These are phyloP conservation scores for Aureobasidium melanogenum DNA, from an alignment of 2,329 filamentous ascomycete species.

Conservation along the genomic window DNA sequence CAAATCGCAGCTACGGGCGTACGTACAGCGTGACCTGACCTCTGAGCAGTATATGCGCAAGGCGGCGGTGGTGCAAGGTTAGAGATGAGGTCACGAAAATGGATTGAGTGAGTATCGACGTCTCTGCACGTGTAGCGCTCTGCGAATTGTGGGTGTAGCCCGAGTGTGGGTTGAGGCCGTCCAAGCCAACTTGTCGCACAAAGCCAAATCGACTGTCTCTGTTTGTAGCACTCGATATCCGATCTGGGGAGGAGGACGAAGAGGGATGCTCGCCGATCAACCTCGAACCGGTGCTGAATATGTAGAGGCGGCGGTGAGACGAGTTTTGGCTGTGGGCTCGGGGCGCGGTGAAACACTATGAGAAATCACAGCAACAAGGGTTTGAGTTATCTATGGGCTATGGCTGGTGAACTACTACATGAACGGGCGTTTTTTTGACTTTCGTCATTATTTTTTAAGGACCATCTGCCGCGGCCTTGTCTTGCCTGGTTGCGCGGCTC, in stretches of 20 bases:
- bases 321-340: neutral
- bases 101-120: neutral
- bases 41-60: neutral
- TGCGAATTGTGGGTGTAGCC: neutral
- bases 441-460: conserved; percentile 3
- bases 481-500: conserved; percentile 4
- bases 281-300: neutral
- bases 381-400: conserved; percentile 5
- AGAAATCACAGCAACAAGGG: conserved; percentile 2
- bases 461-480: neutral
- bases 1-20: conserved; percentile 1
- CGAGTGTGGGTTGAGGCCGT: neutral
- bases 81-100: neutral
- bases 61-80: neutral
- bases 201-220: neutral
- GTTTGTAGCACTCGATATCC: neutral
- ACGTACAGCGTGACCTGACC: neutral
- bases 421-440: neutral
- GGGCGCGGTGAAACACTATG: conserved; percentile 1
- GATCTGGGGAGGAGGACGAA: neutral
- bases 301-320: neutral
- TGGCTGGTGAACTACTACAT: neutral
- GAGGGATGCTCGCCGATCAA: neutral
- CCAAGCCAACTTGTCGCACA: neutral
- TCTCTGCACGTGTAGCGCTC: neutral